Evolutionary conservation across 176 grass and related monocot species (phyloP).

Genomic region (Bonia amplexicaulis): DNA sequence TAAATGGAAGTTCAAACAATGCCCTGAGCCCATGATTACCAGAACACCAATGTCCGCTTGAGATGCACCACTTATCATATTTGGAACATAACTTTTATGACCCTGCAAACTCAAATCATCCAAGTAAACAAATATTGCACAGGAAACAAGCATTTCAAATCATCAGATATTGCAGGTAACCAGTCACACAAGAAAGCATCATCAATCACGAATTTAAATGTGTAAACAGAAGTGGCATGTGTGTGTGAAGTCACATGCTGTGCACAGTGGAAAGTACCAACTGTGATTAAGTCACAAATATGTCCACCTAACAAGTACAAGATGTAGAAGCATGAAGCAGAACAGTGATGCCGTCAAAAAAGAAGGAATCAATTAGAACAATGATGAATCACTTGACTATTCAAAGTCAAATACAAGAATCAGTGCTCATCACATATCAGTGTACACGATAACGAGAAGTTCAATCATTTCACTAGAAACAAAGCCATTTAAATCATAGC

Average conservation of each 20-base stretch:
- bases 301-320: not conserved
- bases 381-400: not conserved
- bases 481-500: not conserved
- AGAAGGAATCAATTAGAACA: not conserved
- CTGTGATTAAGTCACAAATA: not conserved
- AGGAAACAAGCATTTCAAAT: not conserved
- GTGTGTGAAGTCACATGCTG: not conserved
- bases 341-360: not conserved
- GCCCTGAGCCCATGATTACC: conserved; percentile 11
- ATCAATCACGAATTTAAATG: not conserved
- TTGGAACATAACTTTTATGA: conserved; percentile 74
- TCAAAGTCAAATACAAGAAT: not conserved
- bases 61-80: conserved; percentile 78
- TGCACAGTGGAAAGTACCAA: not conserved
- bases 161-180: not conserved
- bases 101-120: conserved; percentile 51
- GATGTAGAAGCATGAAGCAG: not conserved
- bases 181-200: not conserved
- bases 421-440: not conserved
- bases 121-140: conserved; percentile 5
- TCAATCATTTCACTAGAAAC: not conserved
- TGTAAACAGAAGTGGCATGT: not conserved
- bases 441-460: not conserved
- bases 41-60: conserved; percentile 77
- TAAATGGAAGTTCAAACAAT: conserved; percentile 9